Evolutionary conservation across 2,329 filamentous ascomycete genomes (phyloP), one percentile per base, ranked within the genome.

Genomic region (Escovopsis sp.): DNA sequence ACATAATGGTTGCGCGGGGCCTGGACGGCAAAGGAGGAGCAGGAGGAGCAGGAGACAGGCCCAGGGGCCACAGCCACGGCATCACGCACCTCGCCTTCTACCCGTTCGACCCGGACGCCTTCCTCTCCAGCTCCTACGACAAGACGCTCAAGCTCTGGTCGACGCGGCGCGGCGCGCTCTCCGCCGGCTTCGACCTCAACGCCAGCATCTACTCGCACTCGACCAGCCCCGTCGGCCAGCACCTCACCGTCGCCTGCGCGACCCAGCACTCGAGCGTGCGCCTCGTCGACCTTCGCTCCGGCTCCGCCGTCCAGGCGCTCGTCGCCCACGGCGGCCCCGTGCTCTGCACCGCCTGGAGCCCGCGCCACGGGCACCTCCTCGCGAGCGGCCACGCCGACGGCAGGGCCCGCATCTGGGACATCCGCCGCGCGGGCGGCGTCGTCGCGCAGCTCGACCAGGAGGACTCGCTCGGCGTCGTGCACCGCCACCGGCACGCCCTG

Each of bases 381-480:
- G 85, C 82, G 9, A 89, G 84, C 40, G 86, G 85, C 1, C 83
- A 85, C n/a, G 75, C 80, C 1, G 88, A 96, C 56, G 88, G 88
- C 18, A 81, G 77, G 9, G 77, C 88, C 3, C 76, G 87, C 19
- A 67, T 95, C 33, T 96, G 89, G 80, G 89, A 96, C 57, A 75
- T 95, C 26, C 73, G 89, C 4, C 78, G 84, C 30, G 83, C 85
- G 28, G 81, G 82, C 18, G 80, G 80, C 6, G 76, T 82, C 18
- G 68, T 96, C 30, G 85, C 80, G 0, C 72, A 82, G 35, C 69
- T 96, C 2, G 85, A 95, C 55, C 78, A 86, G 62, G 85, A 94
- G 55, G 86, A 95, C 55, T 80, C 78, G 3, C 66, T 83, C 3
- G 88, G 87, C 2, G 59, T 88, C 4, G 59, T 73, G 35, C 58